phyloP scores from a whole-genome alignment of 305 asterid genomes.

The Fraxinus paxiana region DNA sequence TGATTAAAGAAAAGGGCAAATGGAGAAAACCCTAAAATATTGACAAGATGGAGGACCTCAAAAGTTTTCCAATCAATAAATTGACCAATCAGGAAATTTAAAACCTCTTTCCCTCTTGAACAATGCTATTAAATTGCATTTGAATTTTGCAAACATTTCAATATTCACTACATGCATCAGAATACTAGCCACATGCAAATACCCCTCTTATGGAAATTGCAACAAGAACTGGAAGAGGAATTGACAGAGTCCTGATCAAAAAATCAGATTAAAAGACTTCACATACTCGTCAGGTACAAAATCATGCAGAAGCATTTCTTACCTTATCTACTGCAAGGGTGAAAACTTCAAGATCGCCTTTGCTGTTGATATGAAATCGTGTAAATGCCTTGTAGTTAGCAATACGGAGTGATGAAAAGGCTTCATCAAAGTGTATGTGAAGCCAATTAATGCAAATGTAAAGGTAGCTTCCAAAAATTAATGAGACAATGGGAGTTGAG shows the following conservation, averaged over 20 bases:
- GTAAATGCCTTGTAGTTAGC: constrained; percentile 97
- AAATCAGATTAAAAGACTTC: not conserved
- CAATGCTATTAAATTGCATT: not conserved
- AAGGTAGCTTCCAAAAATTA: constrained; percentile 93
- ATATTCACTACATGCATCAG: not conserved
- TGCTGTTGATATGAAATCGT: constrained; percentile 64
- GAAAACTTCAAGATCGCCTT: constrained; percentile 88
- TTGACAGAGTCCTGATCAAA: not conserved
- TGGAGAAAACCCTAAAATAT: not conserved
- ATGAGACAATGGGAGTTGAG: constrained; percentile 90
- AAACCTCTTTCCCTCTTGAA: not conserved
- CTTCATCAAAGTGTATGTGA: constrained; percentile 95
- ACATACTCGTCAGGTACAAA: not conserved
- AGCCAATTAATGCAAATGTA: constrained; percentile 96
- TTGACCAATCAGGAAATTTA: not conserved
- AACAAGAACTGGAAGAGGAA: not conserved
- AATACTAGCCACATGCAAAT: not conserved
- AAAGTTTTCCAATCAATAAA: not conserved
- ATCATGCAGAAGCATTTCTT: constrained; percentile 5
- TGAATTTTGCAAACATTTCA: not conserved
- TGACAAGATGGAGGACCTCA: not conserved
- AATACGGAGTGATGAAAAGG: constrained; percentile 92
- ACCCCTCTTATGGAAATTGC: not conserved
- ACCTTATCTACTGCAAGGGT: constrained; percentile 98
- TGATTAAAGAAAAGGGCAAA: not conserved